Evolutionary conservation across 2,329 filamentous ascomycete genomes (phyloP).

Genomic region (Epichloe festucae): DNA sequence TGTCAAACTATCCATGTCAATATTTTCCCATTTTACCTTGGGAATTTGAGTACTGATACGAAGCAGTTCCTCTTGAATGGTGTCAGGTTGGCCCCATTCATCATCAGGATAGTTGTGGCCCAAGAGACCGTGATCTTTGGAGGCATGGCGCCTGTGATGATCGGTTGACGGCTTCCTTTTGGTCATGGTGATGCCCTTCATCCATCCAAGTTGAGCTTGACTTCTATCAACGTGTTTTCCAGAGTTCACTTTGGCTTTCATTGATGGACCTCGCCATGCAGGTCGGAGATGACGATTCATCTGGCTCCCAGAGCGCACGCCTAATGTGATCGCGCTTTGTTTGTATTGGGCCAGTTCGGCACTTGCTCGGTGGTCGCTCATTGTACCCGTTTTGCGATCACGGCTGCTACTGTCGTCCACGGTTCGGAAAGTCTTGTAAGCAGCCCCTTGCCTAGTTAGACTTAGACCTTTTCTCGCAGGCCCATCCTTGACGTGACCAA

Average conservation of each 20-base stretch:
- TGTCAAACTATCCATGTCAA: conserved; percentile 48
- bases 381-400: conserved; percentile 47
- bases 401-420: conserved; percentile 45
- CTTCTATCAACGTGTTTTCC: conserved; percentile 31
- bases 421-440: conserved; percentile 75
- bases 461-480: conserved; percentile 51
- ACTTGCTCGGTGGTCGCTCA: conserved; percentile 44
- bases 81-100: conserved; percentile 49
- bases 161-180: conserved; percentile 35
- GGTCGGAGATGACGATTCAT: conserved; percentile 19
- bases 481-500: conserved; percentile 61
- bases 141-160: conserved; percentile 29
- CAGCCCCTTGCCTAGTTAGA: conserved; percentile 69
- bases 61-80: conserved; percentile 51
- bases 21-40: conserved; percentile 51
- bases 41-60: conserved; percentile 48
- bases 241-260: conserved; percentile 39
- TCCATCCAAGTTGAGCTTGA: conserved; percentile 52
- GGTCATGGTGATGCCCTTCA: conserved; percentile 54
- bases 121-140: conserved; percentile 40
- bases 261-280: conserved; percentile 43
- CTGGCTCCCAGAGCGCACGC: conserved; percentile 25
- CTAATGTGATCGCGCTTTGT: conserved; percentile 30
- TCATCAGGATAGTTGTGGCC: conserved; percentile 38
- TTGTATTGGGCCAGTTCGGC: conserved; percentile 28